phyloP scores from a whole-genome alignment of 305 asterid genomes.

The Rubia occidens region DNA sequence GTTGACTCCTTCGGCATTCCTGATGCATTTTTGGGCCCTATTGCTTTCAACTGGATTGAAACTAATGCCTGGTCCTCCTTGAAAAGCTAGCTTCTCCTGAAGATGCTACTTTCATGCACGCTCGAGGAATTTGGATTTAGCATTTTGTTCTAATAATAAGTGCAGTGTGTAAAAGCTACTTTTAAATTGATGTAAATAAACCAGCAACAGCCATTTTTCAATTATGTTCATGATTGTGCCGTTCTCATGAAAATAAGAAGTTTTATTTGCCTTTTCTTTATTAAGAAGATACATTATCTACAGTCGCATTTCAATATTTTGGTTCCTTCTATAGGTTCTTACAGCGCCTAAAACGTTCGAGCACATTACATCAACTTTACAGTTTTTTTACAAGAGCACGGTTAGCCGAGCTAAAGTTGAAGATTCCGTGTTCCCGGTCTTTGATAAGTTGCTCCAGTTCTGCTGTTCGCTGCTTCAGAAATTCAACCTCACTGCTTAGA shows the following conservation, averaged over 20 bases:
- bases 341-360: not conserved
- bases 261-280: not conserved
- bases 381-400: slow-evolving; percentile 23
- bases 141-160: not conserved
- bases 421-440: slow-evolving; percentile 27
- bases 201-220: not conserved
- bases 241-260: not conserved
- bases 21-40: slow-evolving; percentile 83
- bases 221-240: not conserved
- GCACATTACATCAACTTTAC: slow-evolving; percentile 13
- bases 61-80: slow-evolving; percentile 62
- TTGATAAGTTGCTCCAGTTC: slow-evolving; percentile 46
- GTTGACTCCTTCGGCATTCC: slow-evolving; percentile 81
- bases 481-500: slow-evolving; percentile 46
- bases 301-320: not conserved
- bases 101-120: not conserved
- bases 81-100: slow-evolving; percentile 14
- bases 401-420: slow-evolving; percentile 23
- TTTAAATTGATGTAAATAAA: not conserved
- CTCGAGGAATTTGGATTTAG: not conserved
- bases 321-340: not conserved
- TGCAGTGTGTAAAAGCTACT: not conserved
- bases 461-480: slow-evolving; percentile 39
- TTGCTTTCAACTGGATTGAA: slow-evolving; percentile 90
- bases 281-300: not conserved